Evolutionary conservation across 106 monocot genomes (phyloP), one percentile per base, ranked within the genome.

Genomic region (Phalaenopsis aphrodite): DNA sequence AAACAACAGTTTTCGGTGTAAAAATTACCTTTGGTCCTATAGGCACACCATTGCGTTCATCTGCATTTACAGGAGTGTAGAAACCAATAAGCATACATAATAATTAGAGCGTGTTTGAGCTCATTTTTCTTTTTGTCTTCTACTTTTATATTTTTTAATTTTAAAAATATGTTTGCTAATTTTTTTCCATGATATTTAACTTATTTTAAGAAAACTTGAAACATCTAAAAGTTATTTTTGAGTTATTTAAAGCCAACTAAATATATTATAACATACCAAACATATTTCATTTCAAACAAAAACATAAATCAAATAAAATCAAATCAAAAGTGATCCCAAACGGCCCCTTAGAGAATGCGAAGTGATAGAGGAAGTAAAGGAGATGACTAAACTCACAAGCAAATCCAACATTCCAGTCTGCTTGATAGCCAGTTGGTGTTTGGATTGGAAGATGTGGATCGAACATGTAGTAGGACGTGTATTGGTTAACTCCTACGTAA

Each of bases 401-500:
- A 86, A 87, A 95, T 80, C 87, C 85, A 69, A 57, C 89, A 75
- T 89, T 87, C 99, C 99, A 99, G 73, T 99, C 99, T 16, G 43
- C n/a, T 66, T 86, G 87, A 77, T 99, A 99, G 56, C 89, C 74
- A 23, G 78, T 81, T 19, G 89, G 73, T 4, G 45, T 19, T 55
- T 73, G 85, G 19, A 57, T 65, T 1, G 89, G 84, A 42, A 77
- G 41, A 78, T 89, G 90, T 2, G 84, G 86, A 78, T 91, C 84
- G 72, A 46, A 90, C 88, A 91, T 90, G 81, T 98, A 98, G 80
- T 94, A 92, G 74, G 91, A n/a, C 16, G 98, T 98, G 84, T 98
- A 98, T 17, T 98, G 92, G 72, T 98, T 98, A 57, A 98, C 86
- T 19, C 98, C 98, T 17, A 98, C 79, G 79, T 72, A 94, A 79